Evolutionary conservation across 768 basidiomycete genomes (phyloP), one percentile per base, ranked within the genome.

Genomic region (Pulveroboletus sp.): DNA sequence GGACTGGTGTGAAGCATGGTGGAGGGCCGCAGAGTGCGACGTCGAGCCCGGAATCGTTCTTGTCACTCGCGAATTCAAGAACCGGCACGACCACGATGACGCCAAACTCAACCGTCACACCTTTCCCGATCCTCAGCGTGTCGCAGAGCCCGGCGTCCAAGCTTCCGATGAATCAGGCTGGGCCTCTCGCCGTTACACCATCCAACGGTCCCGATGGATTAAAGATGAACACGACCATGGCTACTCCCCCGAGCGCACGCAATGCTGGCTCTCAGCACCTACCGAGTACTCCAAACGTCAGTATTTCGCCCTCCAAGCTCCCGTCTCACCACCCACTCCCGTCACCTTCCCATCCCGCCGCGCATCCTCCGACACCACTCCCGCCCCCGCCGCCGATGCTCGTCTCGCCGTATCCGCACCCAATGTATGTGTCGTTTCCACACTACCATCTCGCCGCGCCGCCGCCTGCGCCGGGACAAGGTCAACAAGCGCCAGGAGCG

Each of bases 351-450:
- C 57, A 49, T 43, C 48, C 46, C 2, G 14, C 27, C 7, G 40
- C 37, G 32, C 59, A 59, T 41, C 34, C 45, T 12, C 48, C 20
- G 3, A 52, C 46, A 16, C 43, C 56, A 8, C 53, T 23, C 3
- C 41, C 41, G 5, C 56, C 51, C 6, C 48, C 60, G 1, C 56
- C 54, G 5, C 55, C 59, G 26, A 53, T 62, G 2, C 26, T 63
- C 9, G 22, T 59, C 4, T 9, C 62, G 6, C 27, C 57, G 10
- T 64, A 56, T 45, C 50, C 57, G 13, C 62, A 43, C 17, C 45
- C 57, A 40, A 22, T 62, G 43, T 63, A 59, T 22, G 38, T 64
- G n/a, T 55, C 62, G 1, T 64, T 56, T 47, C 22, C 57, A 31
- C 57, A 41, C 27, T 63, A 64, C 37, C 54, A 43, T 24, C 14